Base-by-base conservation (phyloP, 2,329 filamentous ascomycete genomes). In the Sporothrix mexicana region DNA sequence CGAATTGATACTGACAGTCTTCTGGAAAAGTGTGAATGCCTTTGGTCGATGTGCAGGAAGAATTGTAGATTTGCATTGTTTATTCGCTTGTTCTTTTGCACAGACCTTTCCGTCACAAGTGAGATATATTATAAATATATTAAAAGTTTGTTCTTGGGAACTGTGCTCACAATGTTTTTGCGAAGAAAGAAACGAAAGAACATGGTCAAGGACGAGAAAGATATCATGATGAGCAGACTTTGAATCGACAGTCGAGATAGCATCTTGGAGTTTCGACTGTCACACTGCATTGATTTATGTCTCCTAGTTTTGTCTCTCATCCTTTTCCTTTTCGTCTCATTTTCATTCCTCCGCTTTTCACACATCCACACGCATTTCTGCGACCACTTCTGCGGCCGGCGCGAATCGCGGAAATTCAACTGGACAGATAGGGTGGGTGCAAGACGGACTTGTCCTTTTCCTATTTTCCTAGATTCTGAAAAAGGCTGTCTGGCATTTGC, bases 351-450 rank as follows among this genome's bases (percentile, higher is more conserved):
- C 25, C n/a, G 41, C 8, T 20, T 9, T 36, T 36, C 17, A 5
- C 17, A 6, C 45, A 23, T 23, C 17, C n/a, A 23, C 30, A 47
- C 30, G 15, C 51, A 55, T 55, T 36, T 17, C 49, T 57, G 47
- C 66, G 47, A 69, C 66, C 64, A 10, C 25, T 68, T 20, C 64
- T 68, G 64, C 64, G 47, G 47, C 64, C 64, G 64, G 64, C 64
- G 64, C 64, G 64, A 68, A 53, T 51, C 64, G 45, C 41, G 23
- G 45, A 53, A 30, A 64, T 10, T 12, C 64, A 12, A 68, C 64
- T 68, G 64, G 64, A 51, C 25, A 17, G 30, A 47, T n/a, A 8
- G 36, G 64, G 45, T 47, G 64, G 45, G 15, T 3, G 10, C n/a
- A n/a, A n/a, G n/a, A n/a, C n/a, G n/a, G n/a, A n/a, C 7, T 10